Evolutionary conservation across 164 flowering plant species (phyloP), one percentile per base, ranked within the genome.

Genomic region (Dillenia turbinata): DNA sequence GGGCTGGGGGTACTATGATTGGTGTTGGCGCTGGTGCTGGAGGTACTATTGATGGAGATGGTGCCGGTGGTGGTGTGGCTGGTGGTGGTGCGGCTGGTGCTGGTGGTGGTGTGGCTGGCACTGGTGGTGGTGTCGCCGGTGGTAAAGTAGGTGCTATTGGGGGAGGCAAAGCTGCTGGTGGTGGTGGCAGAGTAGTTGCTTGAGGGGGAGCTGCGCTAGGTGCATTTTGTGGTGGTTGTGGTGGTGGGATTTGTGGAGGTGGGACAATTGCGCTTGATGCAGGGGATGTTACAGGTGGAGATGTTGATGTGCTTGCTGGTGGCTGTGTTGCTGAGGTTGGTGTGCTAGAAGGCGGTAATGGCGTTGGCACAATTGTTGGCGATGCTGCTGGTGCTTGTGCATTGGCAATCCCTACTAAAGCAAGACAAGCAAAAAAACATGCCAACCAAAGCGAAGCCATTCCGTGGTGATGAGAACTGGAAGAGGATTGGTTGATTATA

Each of bases 361-460:
- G 33, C 11, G 67, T 56, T 3, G 75, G 75, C 56, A 60, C 22
- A 15, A 19, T 61, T 4, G 68, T 47, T 8, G 83, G 83, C 10
- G 84, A 58, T n/a, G 82, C 70, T 16, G 79, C 77, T 11, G 85
- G 81, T 55, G 71, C 33, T 75, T 83, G 83, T 12, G 78, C 87
- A 63, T 71, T 53, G 48, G 67, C 52, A 26, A 64, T 64, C 53
- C 61, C 54, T 12, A 54, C 58, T 10, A 53, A 59, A 45, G 58
- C 66, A 60, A 68, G 64, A 56, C 62, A 64, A 54, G 66, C 63
- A 11, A 58, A 52, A 24, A 47, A 43, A 12, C 48, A 59, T 22
- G 65, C 51, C 65, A 63, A 71, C 53, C 53, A 52, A 50, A 60
- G 14, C 4, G 73, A 62, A 45, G 56, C 69, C 76, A 76, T 71